Conservation (phyloP, 208 protist genomes). For the Strigomonas galati region DNA sequence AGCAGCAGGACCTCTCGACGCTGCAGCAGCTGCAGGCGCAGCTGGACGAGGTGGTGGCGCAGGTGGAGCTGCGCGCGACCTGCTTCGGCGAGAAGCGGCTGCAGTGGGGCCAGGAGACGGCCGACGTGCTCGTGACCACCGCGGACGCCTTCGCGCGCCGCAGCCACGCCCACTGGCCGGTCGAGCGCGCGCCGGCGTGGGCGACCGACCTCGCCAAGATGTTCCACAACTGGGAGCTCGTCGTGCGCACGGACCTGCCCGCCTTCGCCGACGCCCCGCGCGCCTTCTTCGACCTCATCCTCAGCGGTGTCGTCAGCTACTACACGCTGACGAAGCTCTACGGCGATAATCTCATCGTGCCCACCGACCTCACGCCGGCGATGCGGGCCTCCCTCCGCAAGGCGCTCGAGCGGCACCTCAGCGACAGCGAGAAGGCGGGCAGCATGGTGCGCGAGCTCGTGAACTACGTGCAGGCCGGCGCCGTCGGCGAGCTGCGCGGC, state of each 20-base stretch:
- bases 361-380: slow-evolving; percentile 42
- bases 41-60: slow-evolving; percentile 60
- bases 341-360: slow-evolving; percentile 36
- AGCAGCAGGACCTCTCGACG: slow-evolving; percentile 28
- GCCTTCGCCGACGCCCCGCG: slow-evolving; percentile 73
- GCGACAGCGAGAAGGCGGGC: slow-evolving; percentile 62
- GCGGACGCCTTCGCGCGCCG: slow-evolving; percentile 58
- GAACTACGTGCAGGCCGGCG: slow-evolving; percentile 60
- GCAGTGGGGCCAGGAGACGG: slow-evolving; percentile 50
- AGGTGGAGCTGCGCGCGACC: slow-evolving; percentile 48
- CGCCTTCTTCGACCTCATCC: slow-evolving; percentile 80
- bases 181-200: slow-evolving; percentile 56
- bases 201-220: slow-evolving; percentile 80
- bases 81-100: slow-evolving; percentile 43
- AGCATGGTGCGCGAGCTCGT: slow-evolving; percentile 61
- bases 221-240: slow-evolving; percentile 85
- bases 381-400: slow-evolving; percentile 42
- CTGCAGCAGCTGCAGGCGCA: slow-evolving; percentile 66
- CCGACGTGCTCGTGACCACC: slow-evolving; percentile 40
- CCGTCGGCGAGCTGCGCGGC: slow-evolving; percentile 4
- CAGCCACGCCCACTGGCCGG: slow-evolving; percentile 37
- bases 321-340: slow-evolving; percentile 68
- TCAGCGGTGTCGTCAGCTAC: slow-evolving; percentile 63
- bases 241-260: slow-evolving; percentile 77
- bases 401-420: slow-evolving; percentile 62